Conservation (phyloP, 1,139 yeast genomes). For the Candida glucosophila region DNA sequence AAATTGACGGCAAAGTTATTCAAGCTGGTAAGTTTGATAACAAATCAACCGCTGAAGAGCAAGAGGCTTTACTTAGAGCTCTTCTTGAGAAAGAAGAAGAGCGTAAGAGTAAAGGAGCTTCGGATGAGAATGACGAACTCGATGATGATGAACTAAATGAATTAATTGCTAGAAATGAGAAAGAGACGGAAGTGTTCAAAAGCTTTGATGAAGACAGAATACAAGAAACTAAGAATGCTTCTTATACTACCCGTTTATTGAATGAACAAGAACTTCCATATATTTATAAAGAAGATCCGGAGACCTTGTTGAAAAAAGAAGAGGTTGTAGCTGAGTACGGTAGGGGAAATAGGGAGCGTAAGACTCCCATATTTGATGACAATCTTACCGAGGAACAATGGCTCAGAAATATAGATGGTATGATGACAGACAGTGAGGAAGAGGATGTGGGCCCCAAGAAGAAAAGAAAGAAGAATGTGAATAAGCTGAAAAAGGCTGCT, state of each 20-base stretch:
- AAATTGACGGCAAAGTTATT: conserved; percentile 81
- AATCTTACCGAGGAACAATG: conserved; percentile 73
- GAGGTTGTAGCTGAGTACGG: conserved; percentile 42
- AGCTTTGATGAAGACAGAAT: conserved; percentile 50
- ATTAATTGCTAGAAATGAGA: conserved; percentile 59
- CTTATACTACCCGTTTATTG: conserved; percentile 44
- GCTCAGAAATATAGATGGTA: conserved; percentile 53
- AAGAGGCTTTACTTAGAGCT: conserved; percentile 65
- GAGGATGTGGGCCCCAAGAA: conserved; percentile 13
- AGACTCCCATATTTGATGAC: conserved; percentile 54
- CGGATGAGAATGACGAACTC: conserved; percentile 39
- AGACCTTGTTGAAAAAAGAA: conserved; percentile 39
- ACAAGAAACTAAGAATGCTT: conserved; percentile 29
- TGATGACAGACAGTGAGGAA: conserved; percentile 29
- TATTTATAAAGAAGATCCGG: conserved; percentile 45
- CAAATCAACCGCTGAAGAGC: conserved; percentile 76
- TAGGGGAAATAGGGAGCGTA: conserved; percentile 61
- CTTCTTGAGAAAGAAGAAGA: conserved; percentile 66
- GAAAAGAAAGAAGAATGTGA: conserved; percentile 18
- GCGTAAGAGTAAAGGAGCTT: conserved; percentile 31
- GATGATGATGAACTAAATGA: conserved; percentile 70
- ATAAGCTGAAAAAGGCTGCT: conserved; percentile 15
- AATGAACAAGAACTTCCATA: conserved; percentile 60
- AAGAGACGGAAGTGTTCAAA: conserved; percentile 46
- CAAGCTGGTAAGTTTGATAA: conserved; percentile 85